Conservation (phyloP, 2,329 filamentous ascomycete genomes). For the Monilinia fructigena region DNA sequence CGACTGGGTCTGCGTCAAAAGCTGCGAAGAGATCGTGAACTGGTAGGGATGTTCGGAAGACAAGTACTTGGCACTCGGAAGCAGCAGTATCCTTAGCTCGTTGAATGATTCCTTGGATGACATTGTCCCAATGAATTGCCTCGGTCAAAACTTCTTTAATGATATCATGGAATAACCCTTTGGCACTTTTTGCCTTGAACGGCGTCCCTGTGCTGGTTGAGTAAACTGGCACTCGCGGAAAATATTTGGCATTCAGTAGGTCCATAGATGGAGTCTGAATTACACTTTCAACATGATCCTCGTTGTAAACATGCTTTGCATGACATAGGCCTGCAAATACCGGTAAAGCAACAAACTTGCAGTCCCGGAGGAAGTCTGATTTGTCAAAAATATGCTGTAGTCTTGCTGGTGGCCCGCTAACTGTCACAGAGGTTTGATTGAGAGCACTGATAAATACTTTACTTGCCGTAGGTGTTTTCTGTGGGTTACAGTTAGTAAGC, state of each 20-base stretch:
- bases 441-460: conserved; percentile 20
- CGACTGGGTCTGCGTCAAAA: neutral
- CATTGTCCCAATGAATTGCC: conserved; percentile 33
- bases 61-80: neutral
- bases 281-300: conserved; percentile 36
- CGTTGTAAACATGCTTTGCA: conserved; percentile 44
- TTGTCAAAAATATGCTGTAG: conserved; percentile 14
- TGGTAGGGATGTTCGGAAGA: neutral
- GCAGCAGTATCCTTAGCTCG: neutral
- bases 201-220: conserved; percentile 40
- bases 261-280: conserved; percentile 29
- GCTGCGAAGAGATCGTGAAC: neutral
- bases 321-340: conserved; percentile 45
- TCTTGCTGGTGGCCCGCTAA: conserved; percentile 14
- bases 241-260: neutral
- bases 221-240: conserved; percentile 38
- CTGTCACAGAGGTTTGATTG: neutral
- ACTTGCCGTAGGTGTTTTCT: conserved; percentile 10
- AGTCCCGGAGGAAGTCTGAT: conserved; percentile 1
- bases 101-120: neutral
- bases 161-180: conserved; percentile 35
- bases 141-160: conserved; percentile 40
- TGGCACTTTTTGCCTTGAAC: conserved; percentile 34
- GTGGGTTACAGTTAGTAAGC: neutral
- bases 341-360: conserved; percentile 40